Evolutionary conservation across 139 green algal species (phyloP).

Genomic region (Chlorella sp.): DNA sequence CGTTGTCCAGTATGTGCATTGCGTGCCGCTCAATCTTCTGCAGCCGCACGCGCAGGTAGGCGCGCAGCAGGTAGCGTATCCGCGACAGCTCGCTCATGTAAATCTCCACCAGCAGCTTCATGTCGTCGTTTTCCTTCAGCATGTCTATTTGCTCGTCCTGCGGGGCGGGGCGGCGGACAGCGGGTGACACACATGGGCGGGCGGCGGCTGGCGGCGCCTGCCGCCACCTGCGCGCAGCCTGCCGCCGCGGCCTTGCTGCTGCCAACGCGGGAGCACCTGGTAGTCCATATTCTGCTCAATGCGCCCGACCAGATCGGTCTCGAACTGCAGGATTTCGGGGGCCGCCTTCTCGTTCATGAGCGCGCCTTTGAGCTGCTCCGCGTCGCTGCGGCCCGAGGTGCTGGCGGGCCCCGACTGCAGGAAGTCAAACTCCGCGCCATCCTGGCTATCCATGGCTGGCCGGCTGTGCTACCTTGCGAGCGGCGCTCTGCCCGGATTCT

Average conservation of each 20-base stretch:
- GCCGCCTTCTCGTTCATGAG: slow-evolving; percentile 58
- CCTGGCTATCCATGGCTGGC: slow-evolving; percentile 19
- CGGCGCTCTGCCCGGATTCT: no score
- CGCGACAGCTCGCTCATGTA: slow-evolving; percentile 48
- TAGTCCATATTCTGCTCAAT: slow-evolving; percentile 53
- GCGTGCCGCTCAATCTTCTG: slow-evolving; percentile 58
- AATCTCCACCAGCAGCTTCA: slow-evolving; percentile 48
- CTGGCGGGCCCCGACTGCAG: neutral
- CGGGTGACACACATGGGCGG: neutral
- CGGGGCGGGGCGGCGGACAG: neutral
- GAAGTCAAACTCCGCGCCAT: slow-evolving; percentile 14
- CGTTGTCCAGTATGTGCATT: slow-evolving; percentile 55
- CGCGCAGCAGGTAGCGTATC: slow-evolving; percentile 54
- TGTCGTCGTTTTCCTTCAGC: slow-evolving; percentile 21
- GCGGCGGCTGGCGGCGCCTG: neutral
- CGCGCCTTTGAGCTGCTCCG: slow-evolving; percentile 42
- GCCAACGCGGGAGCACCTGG: slow-evolving; percentile 23
- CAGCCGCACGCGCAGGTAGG: slow-evolving; percentile 54
- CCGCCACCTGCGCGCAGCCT: neutral
- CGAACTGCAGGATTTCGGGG: slow-evolving; percentile 58
- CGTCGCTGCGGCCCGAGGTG: slow-evolving; percentile 35
- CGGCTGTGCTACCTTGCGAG: neutral
- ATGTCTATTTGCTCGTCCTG: slow-evolving; percentile 43
- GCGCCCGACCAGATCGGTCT: slow-evolving; percentile 47
- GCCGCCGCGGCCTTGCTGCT: no score